Percentiles rank a stretch among this genome's conserved stretches.
These are phyloP conservation scores for Apiospora phragmitis DNA, from an alignment of 2,329 filamentous ascomycete species.

Conservation along the genomic window DNA sequence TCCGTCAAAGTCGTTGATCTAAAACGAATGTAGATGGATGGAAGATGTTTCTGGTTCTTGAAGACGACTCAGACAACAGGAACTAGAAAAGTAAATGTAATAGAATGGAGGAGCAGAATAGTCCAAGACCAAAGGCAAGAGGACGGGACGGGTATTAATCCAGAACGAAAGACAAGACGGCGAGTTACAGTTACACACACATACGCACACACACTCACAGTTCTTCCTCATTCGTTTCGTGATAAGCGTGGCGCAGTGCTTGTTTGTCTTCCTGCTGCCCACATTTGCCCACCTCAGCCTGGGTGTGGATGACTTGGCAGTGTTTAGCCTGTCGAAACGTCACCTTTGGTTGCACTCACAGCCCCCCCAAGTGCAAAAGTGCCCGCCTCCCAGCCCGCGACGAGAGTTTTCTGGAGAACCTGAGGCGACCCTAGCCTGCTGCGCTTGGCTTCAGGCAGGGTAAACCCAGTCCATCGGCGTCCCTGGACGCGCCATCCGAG, in stretches of 20 bases:
- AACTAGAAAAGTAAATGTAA: neutral
- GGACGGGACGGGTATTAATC: slow-evolving; percentile 1
- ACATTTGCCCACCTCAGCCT: slow-evolving; percentile 6
- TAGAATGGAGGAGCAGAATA: neutral
- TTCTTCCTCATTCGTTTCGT: neutral
- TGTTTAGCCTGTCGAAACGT: slow-evolving; percentile 7
- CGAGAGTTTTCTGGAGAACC: slow-evolving; percentile 5
- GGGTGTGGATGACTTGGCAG: slow-evolving; percentile 8
- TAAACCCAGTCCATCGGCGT: neutral
- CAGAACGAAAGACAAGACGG: neutral
- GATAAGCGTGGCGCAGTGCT: slow-evolving; percentile 5
- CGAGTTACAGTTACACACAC: neutral
- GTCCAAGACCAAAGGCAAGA: neutral
- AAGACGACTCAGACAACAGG: neutral
- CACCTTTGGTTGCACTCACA: neutral
- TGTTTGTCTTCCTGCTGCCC: slow-evolving; percentile 6
- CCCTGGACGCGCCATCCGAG: neutral
- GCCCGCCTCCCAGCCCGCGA: neutral
- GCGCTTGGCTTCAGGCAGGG: neutral
- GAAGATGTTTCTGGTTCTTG: neutral
- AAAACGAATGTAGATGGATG: neutral
- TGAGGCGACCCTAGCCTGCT: neutral
- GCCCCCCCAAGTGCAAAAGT: neutral
- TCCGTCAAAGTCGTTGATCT: neutral
- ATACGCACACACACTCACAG: neutral